Conservation (phyloP, 2,329 filamentous ascomycete genomes). For the Beauveria pseudobassiana region DNA sequence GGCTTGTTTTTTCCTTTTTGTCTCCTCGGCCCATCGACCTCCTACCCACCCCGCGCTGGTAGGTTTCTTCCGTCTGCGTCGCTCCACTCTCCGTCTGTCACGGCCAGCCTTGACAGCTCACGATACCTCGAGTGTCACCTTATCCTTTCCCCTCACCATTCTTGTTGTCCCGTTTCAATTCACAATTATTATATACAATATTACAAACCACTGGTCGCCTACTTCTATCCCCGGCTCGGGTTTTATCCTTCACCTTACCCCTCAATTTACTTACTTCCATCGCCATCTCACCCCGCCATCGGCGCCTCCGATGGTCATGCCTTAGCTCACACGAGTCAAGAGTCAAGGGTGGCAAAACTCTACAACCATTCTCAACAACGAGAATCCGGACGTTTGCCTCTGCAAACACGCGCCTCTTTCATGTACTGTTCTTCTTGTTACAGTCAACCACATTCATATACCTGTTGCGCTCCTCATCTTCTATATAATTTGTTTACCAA, state of each 20-base stretch:
- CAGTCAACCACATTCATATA: not conserved
- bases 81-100: not conserved
- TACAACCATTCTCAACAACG: not conserved
- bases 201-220: not conserved
- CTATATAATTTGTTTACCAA: not conserved
- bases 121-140: conserved; percentile 6
- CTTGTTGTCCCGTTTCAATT: not conserved
- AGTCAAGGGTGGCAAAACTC: conserved; percentile 11
- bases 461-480: not conserved
- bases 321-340: conserved; percentile 11
- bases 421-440: not conserved
- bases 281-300: conserved; percentile 4
- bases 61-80: not conserved
- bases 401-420: not conserved
- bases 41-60: not conserved
- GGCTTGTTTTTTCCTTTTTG: not conserved
- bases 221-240: too few relatives aligned
- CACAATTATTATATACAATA: not conserved
- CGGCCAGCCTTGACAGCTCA: conserved; percentile 1
- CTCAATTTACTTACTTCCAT: not conserved
- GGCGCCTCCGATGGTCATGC: conserved; percentile 8
- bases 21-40: not conserved
- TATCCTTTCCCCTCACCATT: not conserved
- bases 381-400: not conserved
- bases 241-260: not conserved